Evolutionary conservation across 768 basidiomycete species (phyloP).

Genomic region (Amanita jacksonii): DNA sequence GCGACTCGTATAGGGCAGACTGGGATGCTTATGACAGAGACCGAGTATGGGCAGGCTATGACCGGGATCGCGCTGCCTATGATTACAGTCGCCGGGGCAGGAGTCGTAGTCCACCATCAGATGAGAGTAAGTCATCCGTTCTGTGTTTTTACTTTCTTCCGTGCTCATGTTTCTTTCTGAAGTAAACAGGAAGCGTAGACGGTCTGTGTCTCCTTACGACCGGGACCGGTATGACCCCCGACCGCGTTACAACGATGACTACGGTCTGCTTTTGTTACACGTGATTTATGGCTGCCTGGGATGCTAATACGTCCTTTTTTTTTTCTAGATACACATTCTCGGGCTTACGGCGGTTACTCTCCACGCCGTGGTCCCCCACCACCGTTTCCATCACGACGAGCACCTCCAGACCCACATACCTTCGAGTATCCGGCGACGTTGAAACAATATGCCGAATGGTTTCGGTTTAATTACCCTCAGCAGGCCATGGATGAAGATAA

Average conservation of each 20-base stretch:
- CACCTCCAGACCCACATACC: constrained; percentile 71
- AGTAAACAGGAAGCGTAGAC: constrained; percentile 68
- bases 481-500: constrained; percentile 77
- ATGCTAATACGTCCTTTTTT: too few relatives aligned
- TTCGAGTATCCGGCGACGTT: constrained; percentile 74
- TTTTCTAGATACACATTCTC: constrained; percentile 52
- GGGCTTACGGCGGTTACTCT: constrained; percentile 47
- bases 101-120: constrained; percentile 66
- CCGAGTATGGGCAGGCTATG: constrained; percentile 52
- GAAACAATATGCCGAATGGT: constrained; percentile 87
- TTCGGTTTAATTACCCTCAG: constrained; percentile 64
- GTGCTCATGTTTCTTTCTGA: constrained; percentile 9
- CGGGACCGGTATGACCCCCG: constrained; percentile 77
- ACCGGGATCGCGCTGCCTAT: constrained; percentile 59
- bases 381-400: constrained; percentile 42
- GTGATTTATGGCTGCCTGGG: too few relatives aligned
- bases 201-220: constrained; percentile 76
- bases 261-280: constrained; percentile 40
- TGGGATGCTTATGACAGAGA: constrained; percentile 74
- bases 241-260: constrained; percentile 74
- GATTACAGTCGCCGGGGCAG: constrained; percentile 63
- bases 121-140: constrained; percentile 43
- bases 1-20: constrained; percentile 49
- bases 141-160: constrained; percentile 1
- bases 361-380: constrained; percentile 50